These are phyloP conservation scores for Cyclospora cayetanensis DNA, from an alignment of 169 alveolate genomes.

Conservation along the genomic window DNA sequence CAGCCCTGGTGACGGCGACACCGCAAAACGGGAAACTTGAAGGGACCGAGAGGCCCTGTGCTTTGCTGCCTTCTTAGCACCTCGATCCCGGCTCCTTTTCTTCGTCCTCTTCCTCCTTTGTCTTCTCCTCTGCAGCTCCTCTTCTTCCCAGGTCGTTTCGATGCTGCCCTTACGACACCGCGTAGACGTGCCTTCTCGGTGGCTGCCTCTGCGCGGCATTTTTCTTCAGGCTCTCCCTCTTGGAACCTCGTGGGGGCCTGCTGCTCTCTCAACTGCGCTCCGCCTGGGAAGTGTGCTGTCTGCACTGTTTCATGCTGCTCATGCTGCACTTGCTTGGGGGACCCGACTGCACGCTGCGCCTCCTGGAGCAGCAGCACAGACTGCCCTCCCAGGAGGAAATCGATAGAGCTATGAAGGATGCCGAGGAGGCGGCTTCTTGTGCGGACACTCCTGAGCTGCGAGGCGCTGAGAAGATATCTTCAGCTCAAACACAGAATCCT, in stretches of 20 bases:
- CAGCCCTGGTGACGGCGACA: too few relatives aligned
- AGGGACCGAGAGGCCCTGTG: too few relatives aligned
- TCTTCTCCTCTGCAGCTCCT: not conserved
- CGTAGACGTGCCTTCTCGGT: not conserved
- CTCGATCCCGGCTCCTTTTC: not conserved
- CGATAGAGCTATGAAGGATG: not conserved
- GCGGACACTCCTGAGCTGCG: not conserved
- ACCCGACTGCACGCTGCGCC: conserved; percentile 37
- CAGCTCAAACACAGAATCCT: too few relatives aligned
- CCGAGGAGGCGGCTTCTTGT: not conserved
- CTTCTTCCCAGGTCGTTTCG: not conserved
- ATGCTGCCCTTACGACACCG: not conserved
- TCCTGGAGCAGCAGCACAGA: conserved; percentile 11
- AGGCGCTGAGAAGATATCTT: not conserved
- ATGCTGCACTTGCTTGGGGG: conserved; percentile 62
- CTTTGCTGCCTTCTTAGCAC: not conserved
- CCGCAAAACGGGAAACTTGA: too few relatives aligned
- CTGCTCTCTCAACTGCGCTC: conserved; percentile 52
- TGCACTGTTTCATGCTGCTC: conserved; percentile 60
- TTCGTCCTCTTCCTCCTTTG: not conserved
- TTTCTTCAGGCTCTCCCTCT: conserved; percentile 51
- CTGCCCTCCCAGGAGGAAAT: not conserved
- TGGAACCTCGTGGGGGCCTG: conserved; percentile 55
- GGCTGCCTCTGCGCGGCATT: not conserved
- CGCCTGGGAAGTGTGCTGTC: conserved; percentile 53